Evolutionary conservation across 257 asterid genomes (phyloP), one percentile per base, ranked within the genome.

Genomic region (Petunia secreta): DNA sequence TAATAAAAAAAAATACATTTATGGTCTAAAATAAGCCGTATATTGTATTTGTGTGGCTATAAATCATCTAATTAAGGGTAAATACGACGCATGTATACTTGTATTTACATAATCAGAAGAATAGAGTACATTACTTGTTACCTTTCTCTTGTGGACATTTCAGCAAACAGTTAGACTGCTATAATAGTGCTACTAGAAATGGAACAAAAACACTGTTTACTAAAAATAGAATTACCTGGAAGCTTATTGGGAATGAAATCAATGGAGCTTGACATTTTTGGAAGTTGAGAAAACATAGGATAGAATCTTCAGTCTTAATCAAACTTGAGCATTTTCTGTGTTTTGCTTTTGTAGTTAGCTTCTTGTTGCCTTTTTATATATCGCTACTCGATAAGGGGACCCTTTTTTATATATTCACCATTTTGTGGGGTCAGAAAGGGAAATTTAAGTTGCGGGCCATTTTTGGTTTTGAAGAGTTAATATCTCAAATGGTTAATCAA

Each of bases 201-300:
- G 14, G 8, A 57, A 57, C 36, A 57, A 1, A 58, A 58, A 58
- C 10, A 58, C n/a, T 5, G 4, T 10, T 10, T 1, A 5, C 74
- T 1, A 38, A 11, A 40, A 38, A 36, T 2, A n/a, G 7, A 34
- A 25, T 2, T 34, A 73, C 78, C 78, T 73, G 78, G 46, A 50
- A 73, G 36, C 1, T 73, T 73, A 34, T 34, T 73, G 36, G 25
- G 63, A 73, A 36, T 73, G 62, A 73, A 73, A 73, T 73, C 78
- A 73, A 73, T 50, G 62, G 78, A 34, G 46, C 62, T 73, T 11
- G 78, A 73, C 78, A 73, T 73, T 73, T 50, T 73, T 10, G 46
- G 78, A 50, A 73, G 8, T 73, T 73, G 78, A 73, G 78, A 34
- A 13, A 50, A 73, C 78, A 73, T 73, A 73, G 59, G 46, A 34